These are phyloP conservation scores for Asterella californica DNA, from an alignment of 225 moss, liverwort and hornwort genomes.

Conservation along the genomic window DNA sequence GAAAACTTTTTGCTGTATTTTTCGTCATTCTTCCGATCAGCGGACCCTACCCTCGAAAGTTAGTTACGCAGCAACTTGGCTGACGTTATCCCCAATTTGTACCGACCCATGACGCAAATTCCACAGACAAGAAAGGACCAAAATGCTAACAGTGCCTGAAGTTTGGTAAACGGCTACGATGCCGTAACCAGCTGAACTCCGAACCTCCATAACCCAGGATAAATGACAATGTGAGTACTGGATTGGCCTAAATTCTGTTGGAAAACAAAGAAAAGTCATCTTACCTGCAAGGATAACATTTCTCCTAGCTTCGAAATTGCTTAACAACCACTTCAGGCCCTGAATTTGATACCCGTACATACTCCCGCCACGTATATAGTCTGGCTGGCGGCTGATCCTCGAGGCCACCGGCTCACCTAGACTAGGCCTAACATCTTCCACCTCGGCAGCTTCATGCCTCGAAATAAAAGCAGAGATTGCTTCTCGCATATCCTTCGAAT, in stretches of 20 bases:
- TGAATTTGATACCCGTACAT: conserved; percentile 68
- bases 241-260: not conserved
- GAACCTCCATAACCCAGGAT: no score
- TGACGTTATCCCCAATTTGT: no score
- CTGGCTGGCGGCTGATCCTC: conserved; percentile 51
- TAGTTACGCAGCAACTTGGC: not conserved
- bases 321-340: conserved; percentile 76
- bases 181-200: no score
- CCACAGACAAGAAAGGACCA: no score
- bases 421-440: conserved; percentile 9
- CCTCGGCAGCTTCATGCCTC: conserved; percentile 54
- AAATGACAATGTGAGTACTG: no score
- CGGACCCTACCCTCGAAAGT: not conserved
- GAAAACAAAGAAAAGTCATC: not conserved
- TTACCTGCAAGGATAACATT: conserved; percentile 89
- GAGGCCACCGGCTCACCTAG: conserved; percentile 31
- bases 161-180: no score
- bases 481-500: conserved; percentile 52
- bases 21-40: not conserved
- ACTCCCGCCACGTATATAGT: conserved; percentile 57
- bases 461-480: conserved; percentile 47
- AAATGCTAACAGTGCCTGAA: no score
- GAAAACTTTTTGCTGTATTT: not conserved
- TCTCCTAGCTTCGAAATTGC: conserved; percentile 57
- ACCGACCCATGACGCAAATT: no score